Evolutionary conservation across 2,329 filamentous ascomycete species (phyloP).

Genomic region (Arthrinium phaeospermum): DNA sequence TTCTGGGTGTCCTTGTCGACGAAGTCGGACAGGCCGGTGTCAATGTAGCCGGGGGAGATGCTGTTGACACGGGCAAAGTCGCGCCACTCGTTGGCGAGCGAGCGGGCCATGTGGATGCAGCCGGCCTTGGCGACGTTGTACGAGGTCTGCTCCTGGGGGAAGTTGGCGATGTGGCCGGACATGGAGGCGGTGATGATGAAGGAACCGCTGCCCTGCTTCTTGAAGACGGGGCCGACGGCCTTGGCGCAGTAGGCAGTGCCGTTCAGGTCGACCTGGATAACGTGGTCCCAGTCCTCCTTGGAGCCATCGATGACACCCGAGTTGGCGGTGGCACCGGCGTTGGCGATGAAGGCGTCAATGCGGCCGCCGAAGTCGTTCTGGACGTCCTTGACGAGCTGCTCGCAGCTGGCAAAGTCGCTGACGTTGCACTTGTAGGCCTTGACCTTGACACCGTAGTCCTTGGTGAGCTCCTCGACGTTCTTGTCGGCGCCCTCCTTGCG

Average conservation of each 20-base stretch:
- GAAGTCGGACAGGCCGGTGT: slow-evolving; percentile 50
- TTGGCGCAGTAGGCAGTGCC: slow-evolving; percentile 70
- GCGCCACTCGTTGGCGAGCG: slow-evolving; percentile 65
- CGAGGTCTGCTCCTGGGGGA: slow-evolving; percentile 66
- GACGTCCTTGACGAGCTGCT: slow-evolving; percentile 65
- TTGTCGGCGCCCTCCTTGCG: slow-evolving; percentile 71
- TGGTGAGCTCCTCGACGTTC: slow-evolving; percentile 68
- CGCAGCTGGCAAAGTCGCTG: slow-evolving; percentile 56
- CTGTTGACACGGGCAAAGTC: slow-evolving; percentile 66
- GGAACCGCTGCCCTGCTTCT: slow-evolving; percentile 63
- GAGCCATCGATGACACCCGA: slow-evolving; percentile 61
- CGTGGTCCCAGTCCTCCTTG: slow-evolving; percentile 62
- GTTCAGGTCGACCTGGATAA: slow-evolving; percentile 65
- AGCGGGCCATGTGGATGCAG: slow-evolving; percentile 47
- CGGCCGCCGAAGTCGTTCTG: slow-evolving; percentile 71
- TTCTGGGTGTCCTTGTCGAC: slow-evolving; percentile 37
- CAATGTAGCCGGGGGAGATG: slow-evolving; percentile 67
- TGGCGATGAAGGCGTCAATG: slow-evolving; percentile 77
- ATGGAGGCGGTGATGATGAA: slow-evolving; percentile 71
- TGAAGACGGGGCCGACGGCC: slow-evolving; percentile 64
- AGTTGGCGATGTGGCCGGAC: slow-evolving; percentile 70
- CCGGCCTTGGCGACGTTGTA: slow-evolving; percentile 67
- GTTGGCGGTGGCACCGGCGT: slow-evolving; percentile 67
- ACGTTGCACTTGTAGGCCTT: slow-evolving; percentile 66
- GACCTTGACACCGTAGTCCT: slow-evolving; percentile 71